Percentiles rank a stretch among this genome's conserved stretches.
These are phyloP conservation scores for Cryptococcus wingfieldii DNA, from an alignment of 1,284 basidiomycete genomes.

Conservation along the genomic window DNA sequence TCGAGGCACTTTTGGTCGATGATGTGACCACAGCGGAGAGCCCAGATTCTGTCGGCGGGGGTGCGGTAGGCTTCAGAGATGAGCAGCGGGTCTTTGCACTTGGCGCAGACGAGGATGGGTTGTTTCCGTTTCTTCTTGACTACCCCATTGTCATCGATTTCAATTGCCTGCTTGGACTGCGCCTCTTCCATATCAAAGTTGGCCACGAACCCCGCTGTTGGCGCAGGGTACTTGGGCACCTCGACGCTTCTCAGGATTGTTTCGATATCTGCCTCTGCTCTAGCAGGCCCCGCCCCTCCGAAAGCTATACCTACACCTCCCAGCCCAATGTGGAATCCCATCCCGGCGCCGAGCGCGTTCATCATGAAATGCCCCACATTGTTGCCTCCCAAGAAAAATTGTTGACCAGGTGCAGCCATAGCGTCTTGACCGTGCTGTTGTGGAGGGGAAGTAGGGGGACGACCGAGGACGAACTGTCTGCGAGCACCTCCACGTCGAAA, in stretches of 20 bases:
- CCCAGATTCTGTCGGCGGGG: conserved; percentile 39
- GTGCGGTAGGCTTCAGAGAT: conserved; percentile 31
- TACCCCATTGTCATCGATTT: conserved; percentile 28
- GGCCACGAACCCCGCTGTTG: conserved; percentile 16
- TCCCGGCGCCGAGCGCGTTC: neutral
- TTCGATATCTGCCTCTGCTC: conserved; percentile 17
- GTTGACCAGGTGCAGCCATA: neutral
- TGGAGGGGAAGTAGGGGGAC: neutral
- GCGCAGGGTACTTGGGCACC: conserved; percentile 5
- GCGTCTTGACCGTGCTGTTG: neutral
- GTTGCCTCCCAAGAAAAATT: neutral
- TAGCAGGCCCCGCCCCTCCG: conserved; percentile 5
- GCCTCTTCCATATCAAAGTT: conserved; percentile 28
- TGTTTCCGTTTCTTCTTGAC: conserved; percentile 4
- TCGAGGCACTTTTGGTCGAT: conserved; percentile 45
- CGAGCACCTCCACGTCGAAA: neutral
- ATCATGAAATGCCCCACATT: neutral
- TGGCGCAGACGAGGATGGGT: conserved; percentile 36
- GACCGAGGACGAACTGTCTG: neutral
- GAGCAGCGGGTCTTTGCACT: conserved; percentile 37
- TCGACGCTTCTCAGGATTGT: conserved; percentile 22
- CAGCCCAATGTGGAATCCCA: neutral
- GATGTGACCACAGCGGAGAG: conserved; percentile 46
- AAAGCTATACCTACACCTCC: neutral
- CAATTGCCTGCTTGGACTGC: conserved; percentile 13